Evolutionary conservation across 2,329 filamentous ascomycete genomes (phyloP).

Genomic region (Nothophoma quercina): DNA sequence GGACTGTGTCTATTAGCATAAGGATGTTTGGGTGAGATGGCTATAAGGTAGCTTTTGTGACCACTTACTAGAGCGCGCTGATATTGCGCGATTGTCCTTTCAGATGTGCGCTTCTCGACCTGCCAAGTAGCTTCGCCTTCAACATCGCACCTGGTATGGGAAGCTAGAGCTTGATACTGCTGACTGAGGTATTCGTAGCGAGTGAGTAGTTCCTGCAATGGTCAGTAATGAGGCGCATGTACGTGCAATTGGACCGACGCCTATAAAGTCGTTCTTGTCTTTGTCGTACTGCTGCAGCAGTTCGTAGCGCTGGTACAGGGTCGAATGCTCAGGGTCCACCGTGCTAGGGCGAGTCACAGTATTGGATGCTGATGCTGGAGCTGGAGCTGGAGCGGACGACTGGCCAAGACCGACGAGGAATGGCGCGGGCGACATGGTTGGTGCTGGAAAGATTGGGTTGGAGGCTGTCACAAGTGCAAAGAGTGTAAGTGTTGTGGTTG

Average conservation of each 20-base stretch:
- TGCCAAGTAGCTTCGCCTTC: constrained; percentile 30
- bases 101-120: constrained; percentile 30
- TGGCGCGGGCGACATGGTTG: constrained; percentile 25
- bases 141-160: constrained; percentile 35
- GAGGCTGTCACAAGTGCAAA: not conserved
- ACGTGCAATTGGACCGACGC: constrained; percentile 26
- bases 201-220: constrained; percentile 49
- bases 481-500: not conserved
- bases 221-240: constrained; percentile 7
- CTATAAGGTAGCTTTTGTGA: not conserved
- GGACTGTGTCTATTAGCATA: constrained; percentile 11
- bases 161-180: constrained; percentile 38
- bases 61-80: constrained; percentile 38
- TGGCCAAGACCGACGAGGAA: constrained; percentile 20
- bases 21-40: too few relatives aligned
- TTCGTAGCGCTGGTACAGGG: constrained; percentile 43
- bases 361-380: too few relatives aligned
- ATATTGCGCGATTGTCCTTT: constrained; percentile 24
- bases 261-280: constrained; percentile 44
- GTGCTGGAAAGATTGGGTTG: not conserved
- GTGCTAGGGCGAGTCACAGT: constrained; percentile 1
- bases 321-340: constrained; percentile 15
- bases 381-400: not conserved
- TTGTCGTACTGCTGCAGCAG: constrained; percentile 38
- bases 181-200: constrained; percentile 50